Percentiles rank a stretch among this genome's conserved stretches.
Evolutionary conservation across 2,329 filamentous ascomycete genomes (phyloP).

Genomic region (Diaporthe sp.): DNA sequence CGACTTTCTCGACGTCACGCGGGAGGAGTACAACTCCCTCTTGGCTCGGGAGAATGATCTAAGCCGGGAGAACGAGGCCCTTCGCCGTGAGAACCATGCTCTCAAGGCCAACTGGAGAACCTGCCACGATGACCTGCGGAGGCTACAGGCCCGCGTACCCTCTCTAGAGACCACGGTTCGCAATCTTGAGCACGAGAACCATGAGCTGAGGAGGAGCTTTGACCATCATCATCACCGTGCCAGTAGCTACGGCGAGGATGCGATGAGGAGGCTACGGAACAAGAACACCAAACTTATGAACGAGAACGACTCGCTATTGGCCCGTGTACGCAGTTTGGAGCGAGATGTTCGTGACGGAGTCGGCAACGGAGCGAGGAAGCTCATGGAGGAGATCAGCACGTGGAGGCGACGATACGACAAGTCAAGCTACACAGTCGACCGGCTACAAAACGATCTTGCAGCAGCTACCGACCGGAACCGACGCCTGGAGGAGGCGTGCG

Average conservation of each 20-base stretch:
- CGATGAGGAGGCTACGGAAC: conserved; percentile 46
- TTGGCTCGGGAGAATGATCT: conserved; percentile 37
- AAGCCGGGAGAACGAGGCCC: conserved; percentile 37
- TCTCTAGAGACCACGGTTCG: conserved; percentile 51
- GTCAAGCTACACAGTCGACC: conserved; percentile 35
- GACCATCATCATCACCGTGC: conserved; percentile 41
- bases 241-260: conserved; percentile 45
- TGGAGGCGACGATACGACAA: conserved; percentile 38
- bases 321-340: conserved; percentile 47
- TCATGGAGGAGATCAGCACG: conserved; percentile 42
- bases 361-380: conserved; percentile 33
- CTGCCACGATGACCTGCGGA: conserved; percentile 49
- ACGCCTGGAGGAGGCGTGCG: conserved; percentile 36
- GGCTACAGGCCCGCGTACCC: conserved; percentile 47
- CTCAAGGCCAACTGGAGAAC: conserved; percentile 50
- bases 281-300: conserved; percentile 49
- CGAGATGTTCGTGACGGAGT: conserved; percentile 45
- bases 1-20: conserved; percentile 40
- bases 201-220: conserved; percentile 49
- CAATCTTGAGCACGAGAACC: conserved; percentile 51
- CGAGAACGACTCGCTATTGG: conserved; percentile 49
- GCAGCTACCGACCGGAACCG: conserved; percentile 42
- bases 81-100: conserved; percentile 42
- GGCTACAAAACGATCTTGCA: conserved; percentile 39
- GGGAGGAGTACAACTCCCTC: conserved; percentile 39